These are phyloP conservation scores for Pistacia integerrima DNA, from an alignment of 345 rosid species.

Conservation along the genomic window DNA sequence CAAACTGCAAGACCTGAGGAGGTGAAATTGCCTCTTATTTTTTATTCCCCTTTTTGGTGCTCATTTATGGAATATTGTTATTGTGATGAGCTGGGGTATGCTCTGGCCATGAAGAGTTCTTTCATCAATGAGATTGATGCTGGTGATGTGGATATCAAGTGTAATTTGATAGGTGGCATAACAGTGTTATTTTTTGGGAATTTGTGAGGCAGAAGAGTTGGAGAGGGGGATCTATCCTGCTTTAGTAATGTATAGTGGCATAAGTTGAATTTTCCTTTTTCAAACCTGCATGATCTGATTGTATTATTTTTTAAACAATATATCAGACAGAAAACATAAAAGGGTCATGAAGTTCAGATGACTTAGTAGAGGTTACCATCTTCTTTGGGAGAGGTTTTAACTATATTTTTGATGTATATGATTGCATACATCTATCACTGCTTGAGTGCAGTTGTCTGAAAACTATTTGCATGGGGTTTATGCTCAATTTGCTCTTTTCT, in stretches of 20 bases:
- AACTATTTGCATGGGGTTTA: background rate
- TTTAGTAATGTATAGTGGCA: background rate
- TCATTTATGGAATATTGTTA: background rate
- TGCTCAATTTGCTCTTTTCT: background rate
- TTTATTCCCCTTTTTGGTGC: background rate
- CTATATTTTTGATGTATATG: background rate
- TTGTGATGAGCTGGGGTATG: background rate
- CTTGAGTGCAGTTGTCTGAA: background rate
- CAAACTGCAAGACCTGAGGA: constrained; percentile 68
- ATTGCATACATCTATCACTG: background rate
- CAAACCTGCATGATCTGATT: background rate
- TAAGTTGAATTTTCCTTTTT: background rate
- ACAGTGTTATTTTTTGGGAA: background rate
- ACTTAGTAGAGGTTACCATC: no score
- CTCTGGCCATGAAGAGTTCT: background rate
- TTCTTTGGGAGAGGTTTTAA: background rate
- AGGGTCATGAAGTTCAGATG: background rate
- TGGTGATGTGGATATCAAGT: background rate
- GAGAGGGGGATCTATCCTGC: background rate
- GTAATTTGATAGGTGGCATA: background rate
- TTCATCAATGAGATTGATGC: background rate
- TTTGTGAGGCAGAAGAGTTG: background rate
- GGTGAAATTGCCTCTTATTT: constrained; percentile 41
- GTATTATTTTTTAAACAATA: background rate
- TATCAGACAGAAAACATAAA: background rate